Base-by-base conservation (phyloP, 805 yeast genomes). In the Starmera amethionina region DNA sequence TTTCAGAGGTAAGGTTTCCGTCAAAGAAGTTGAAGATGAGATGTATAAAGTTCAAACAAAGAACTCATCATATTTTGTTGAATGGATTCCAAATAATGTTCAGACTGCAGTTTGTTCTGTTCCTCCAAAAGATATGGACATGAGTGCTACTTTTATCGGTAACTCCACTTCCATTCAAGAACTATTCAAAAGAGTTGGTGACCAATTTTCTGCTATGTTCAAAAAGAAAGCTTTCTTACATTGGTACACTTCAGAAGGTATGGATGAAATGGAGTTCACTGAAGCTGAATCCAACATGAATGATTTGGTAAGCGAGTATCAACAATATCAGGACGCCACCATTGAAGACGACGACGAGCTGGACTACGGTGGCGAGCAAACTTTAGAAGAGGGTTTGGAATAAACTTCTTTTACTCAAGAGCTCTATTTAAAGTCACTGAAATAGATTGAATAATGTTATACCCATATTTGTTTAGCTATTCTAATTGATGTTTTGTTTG, bases 31-130 rank as follows among this genome's bases (percentile, higher is more conserved):
- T 47, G 96, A 88, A 67, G 87, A 81, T 64, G 95, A 97, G 29
- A 96, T 93, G 51, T 79, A 96, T 39, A 82, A 80, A 63, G 87
- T 88, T 60, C 94, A 89, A 69, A 77, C 95, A 51, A 88, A 87
- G 74, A 90, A 88, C 68, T 79, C 95, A 41, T 94, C 93, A 39
- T 97, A 93, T 72, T 73, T 93, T 68, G 98, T 93, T 49, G 97
- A 93, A 67, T 93, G 98, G 98, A 90, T 97, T 68, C 98, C 98
- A 56, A 93, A 97, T 42, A 97, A 97, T 46, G 94, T 93, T 79
- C 94, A 93, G 77, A 87, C 93, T 58, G 98, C 98, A 70, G 90
- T 93, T 58, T 93, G 98, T 70, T 88, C 97, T 44, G 88, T 94
- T 47, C 85, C 87, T 54, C 89, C 89, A 45, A 78, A 79, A 44